Percentiles rank a stretch among this genome's conserved stretches.
Evolutionary conservation across 305 asterid genomes (phyloP).

Genomic region (Fraxinus greggii): DNA sequence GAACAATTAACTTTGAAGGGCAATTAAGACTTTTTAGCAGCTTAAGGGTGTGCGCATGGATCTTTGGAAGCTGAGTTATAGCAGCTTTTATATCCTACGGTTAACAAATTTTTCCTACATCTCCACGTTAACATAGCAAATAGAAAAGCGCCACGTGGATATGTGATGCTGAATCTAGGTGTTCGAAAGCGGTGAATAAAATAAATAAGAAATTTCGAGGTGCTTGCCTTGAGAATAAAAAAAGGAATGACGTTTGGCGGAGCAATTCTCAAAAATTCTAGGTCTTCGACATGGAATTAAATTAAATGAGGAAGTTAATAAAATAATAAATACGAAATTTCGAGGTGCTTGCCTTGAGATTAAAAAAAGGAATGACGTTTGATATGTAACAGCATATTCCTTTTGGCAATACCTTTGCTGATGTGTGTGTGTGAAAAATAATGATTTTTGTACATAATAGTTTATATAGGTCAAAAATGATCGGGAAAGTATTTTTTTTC

Average conservation of each 20-base stretch:
- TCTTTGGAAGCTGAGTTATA: background rate
- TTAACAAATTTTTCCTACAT: no score
- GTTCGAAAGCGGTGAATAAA: no score
- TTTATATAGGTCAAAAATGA: no score
- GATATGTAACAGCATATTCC: no score
- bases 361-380: background rate
- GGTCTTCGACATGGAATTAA: background rate
- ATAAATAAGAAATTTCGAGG: conserved; percentile 23
- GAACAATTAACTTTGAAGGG: conserved; percentile 6
- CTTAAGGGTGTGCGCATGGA: background rate
- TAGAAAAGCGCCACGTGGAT: background rate
- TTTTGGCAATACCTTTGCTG: no score
- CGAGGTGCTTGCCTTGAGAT: conserved; percentile 23
- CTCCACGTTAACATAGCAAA: conserved; percentile 19
- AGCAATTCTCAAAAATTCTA: background rate
- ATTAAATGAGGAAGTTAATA: conserved; percentile 2
- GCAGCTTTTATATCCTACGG: no score
- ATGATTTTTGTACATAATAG: no score
- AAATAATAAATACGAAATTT: conserved; percentile 20
- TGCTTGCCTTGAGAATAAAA: conserved; percentile 17
- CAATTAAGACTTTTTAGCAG: background rate
- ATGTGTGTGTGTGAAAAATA: no score
- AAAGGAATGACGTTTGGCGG: background rate
- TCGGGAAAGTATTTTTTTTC: no score
- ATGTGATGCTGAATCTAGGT: background rate